Base-by-base conservation (phyloP, 1,284 basidiomycete species). In the Melampsora medusae region DNA sequence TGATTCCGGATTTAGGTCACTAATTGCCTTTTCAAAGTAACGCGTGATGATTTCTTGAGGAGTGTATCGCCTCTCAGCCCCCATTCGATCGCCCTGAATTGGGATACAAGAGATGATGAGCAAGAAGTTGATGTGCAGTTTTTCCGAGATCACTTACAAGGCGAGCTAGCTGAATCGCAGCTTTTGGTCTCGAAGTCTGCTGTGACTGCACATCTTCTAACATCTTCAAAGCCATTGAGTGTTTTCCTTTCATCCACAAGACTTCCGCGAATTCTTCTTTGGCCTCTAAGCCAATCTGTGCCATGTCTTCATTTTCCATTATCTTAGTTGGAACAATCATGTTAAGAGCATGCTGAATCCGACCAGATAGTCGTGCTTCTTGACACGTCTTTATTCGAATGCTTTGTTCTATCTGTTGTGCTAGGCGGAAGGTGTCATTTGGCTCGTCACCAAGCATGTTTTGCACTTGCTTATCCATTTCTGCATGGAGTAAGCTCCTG, bases 221-320 rank as follows among this genome's bases (percentile, higher is more conserved):
- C 76, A 88, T 89, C 79, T 91, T 88, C 48, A 96, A 90, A 0
- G 96, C 95, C 1, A 91, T 84, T 71, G 89, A 88, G 80, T 92
- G 91, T 81, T 98, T 93, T 49, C 89, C 88, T 80, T 92, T 90
- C 4, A 88, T 84, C 93, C 96, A 98, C 14, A 98, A 86, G 6
- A 97, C 93, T 73, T 90, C 88, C 2, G 95, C 90, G 79, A 93
- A 93, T 82, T 97, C 94, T 80, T 89, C 86, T 0, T 87, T 87
- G n/a, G 91, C 86, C 35, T 88, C 85, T 17, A 89, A 85, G 12
- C 75, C 65, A 16, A 77, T 67, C 0, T 73, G n/a, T 62, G 33
- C 78, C 78, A n/a, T 73, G 46, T 79, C 67, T 12, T 76, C 77
- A 0, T 80, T 81, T 78, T 89, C 88, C 25, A 96, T 84, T 60